A percentile compares a stretch with the other conserved stretches of the same genome.
Evolutionary conservation across 2,329 filamentous ascomycete species (phyloP).

Genomic region (Helotiales sp.): DNA sequence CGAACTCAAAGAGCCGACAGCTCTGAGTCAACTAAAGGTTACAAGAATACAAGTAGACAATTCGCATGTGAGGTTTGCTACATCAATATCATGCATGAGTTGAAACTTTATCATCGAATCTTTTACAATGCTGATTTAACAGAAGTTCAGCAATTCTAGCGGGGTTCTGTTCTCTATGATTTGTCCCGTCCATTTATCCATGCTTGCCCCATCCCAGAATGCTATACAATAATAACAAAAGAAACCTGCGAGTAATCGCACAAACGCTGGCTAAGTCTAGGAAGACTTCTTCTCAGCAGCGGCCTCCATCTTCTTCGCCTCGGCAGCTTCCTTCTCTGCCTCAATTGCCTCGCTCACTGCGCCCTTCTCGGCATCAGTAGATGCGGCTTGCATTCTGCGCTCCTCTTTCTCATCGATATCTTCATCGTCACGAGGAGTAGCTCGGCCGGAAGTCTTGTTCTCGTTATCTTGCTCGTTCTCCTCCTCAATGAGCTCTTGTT

Average conservation of each 20-base stretch:
- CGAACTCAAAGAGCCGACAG: neutral
- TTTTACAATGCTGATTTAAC: conserved; percentile 32
- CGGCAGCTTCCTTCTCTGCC: conserved; percentile 57
- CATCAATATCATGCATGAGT: neutral
- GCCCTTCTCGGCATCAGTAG: conserved; percentile 50
- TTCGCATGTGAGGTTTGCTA: neutral
- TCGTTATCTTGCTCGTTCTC: conserved; percentile 91
- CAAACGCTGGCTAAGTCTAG: conserved; percentile 15
- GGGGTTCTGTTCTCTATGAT: conserved; percentile 33
- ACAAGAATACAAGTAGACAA: too few species aligned
- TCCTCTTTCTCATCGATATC: conserved; percentile 96
- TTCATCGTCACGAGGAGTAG: conserved; percentile 82
- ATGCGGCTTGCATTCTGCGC: conserved; percentile 58
- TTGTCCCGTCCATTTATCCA: conserved; percentile 33
- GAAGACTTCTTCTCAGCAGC: conserved; percentile 31
- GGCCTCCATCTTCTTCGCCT: conserved; percentile 50
- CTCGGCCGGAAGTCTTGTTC: conserved; percentile 74
- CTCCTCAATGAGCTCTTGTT: conserved; percentile 96
- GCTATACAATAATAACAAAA: conserved; percentile 36
- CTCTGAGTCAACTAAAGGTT: neutral
- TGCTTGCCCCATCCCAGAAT: conserved; percentile 33
- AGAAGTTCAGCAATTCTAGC: conserved; percentile 31
- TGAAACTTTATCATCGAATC: conserved; percentile 24
- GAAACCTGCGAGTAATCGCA: conserved; percentile 27
- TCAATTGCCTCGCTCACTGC: conserved; percentile 60